Evolutionary conservation across 768 basidiomycete genomes (phyloP), one percentile per base, ranked within the genome.

Genomic region (Termitomyces titanicus): DNA sequence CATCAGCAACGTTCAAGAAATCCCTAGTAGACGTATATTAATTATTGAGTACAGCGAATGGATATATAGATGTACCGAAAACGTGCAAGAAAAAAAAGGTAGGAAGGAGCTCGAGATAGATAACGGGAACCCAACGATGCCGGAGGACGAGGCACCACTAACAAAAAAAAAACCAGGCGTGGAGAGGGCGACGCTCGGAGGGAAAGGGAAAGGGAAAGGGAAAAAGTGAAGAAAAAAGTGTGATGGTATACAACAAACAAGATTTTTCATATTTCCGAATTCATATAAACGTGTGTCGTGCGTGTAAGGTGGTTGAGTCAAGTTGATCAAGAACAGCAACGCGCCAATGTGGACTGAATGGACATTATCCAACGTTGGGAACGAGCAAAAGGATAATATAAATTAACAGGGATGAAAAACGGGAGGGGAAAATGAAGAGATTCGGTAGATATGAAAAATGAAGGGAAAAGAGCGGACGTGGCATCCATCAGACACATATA

Each of bases 41-140:
- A 45, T 45, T 25, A 22, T 45, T 25, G 44, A 45, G 29, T 45
- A 45, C 44, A 45, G 24, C 44, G 44, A 27, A 53, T 39, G 56
- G 39, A 57, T 40, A 53, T 45, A 45, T 29, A 24, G 27, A n/a
- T 42, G 29, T 20, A 25, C 18, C 9, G 29, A 29, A 9, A 29
- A 29, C 29, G 29, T 4, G 29, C 29, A 29, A 29, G 29, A 31
- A 40, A 27, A 5, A 38, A 51, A 9, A 44, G 35, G 35, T 22
- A 43, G 27, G 18, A 29, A 40, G 39, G 58, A 37, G 34, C 5
- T n/a, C n/a, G n/a, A n/a, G 22, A 13, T 20, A 24, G 49, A 43
- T 11, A 51, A 24, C 18, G 38, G 38, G 9, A 3, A 29, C 29
- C 29, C 29, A 29, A 29, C 29, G 29, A 29, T 9, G 29, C 29